These are phyloP conservation scores for Solanum tarapatanum DNA, from an alignment of 257 asterid species.

Conservation along the genomic window DNA sequence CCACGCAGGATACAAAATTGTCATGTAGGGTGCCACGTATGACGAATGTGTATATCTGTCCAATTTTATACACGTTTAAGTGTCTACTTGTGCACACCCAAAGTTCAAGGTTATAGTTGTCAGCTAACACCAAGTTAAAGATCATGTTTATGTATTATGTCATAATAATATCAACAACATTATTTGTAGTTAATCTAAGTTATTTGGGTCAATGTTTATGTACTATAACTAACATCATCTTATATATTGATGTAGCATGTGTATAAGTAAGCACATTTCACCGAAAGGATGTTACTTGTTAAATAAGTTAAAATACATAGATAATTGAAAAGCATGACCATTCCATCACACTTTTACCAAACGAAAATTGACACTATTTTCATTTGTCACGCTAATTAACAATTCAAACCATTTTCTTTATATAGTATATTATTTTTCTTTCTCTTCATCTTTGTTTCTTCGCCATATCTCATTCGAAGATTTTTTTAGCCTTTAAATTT, in stretches of 20 bases:
- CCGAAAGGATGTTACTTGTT: neutral
- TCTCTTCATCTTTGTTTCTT: neutral
- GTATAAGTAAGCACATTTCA: neutral
- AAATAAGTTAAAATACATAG: neutral
- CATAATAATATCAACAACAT: neutral
- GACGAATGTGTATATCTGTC: too few species aligned
- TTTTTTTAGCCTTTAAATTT: constrained; percentile 14
- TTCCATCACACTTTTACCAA: neutral
- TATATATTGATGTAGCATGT: neutral
- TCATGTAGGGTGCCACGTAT: too few species aligned
- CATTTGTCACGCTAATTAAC: neutral
- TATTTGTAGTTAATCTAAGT: neutral
- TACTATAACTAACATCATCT: neutral
- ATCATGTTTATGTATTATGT: too few species aligned
- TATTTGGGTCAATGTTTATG: neutral
- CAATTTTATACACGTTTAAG: too few species aligned
- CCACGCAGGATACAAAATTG: too few species aligned
- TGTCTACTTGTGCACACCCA: too few species aligned
- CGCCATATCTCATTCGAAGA: neutral
- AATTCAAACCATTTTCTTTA: neutral
- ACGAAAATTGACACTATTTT: neutral
- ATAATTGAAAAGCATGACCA: neutral
- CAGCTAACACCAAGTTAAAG: too few species aligned
- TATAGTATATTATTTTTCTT: neutral
- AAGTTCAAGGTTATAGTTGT: too few species aligned